phyloP scores from a whole-genome alignment of 1,284 basidiomycete species.

The Rhizoctonia solani region DNA sequence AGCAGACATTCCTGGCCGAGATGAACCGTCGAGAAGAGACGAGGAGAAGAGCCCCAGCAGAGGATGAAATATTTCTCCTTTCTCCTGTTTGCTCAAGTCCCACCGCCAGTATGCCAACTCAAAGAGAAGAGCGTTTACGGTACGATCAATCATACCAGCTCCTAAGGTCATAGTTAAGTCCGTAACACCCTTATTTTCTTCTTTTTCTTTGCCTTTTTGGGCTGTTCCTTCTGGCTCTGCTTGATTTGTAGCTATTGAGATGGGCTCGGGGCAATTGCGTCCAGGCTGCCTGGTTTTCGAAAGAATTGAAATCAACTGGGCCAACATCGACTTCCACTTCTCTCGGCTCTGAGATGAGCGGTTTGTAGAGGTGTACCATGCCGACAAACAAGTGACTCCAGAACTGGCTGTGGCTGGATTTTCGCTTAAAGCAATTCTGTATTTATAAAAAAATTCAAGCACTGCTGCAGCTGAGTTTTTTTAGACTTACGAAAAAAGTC shows the following conservation, averaged over 20 bases:
- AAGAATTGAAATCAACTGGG: not conserved
- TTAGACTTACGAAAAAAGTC: too few species aligned
- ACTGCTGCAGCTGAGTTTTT: too few species aligned
- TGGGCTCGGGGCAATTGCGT: too few species aligned
- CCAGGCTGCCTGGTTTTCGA: too few species aligned
- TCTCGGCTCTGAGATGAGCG: not conserved
- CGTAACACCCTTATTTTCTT: too few species aligned
- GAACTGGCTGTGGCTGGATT: not conserved
- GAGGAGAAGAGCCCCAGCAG: not conserved
- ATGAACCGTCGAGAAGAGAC: too few species aligned
- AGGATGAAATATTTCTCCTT: not conserved
- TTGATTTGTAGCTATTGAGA: too few species aligned
- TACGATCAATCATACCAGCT: not conserved
- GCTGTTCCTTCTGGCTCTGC: too few species aligned
- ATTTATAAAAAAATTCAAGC: too few species aligned
- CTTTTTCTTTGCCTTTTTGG: too few species aligned
- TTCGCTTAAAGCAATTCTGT: not conserved
- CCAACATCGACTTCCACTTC: not conserved
- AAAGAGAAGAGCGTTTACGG: not conserved
- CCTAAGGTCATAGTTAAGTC: too few species aligned
- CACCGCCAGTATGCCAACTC: slow-evolving; percentile 3
- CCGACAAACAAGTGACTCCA: not conserved
- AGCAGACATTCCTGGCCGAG: not conserved
- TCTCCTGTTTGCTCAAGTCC: not conserved
- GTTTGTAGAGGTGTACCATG: slow-evolving; percentile 1